Base-by-base conservation (phyloP, 225 moss, liverwort and hornwort genomes). In the Bryum argenteum region DNA sequence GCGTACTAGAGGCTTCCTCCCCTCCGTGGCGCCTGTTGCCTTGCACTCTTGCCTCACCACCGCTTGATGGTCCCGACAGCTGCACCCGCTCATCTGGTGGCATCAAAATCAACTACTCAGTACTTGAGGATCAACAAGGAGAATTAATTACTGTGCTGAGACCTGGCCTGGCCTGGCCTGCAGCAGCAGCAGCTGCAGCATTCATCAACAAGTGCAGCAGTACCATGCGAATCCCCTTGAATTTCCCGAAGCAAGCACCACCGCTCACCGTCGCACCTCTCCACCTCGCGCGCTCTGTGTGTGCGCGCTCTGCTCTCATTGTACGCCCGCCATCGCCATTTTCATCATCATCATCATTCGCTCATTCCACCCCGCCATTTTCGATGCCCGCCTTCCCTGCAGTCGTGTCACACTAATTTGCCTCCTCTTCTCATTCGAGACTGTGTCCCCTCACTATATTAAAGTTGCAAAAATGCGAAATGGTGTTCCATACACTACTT, bases 61-160 rank as follows among this genome's bases (percentile, higher is more conserved):
- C 62, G 67, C 62, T 80, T 50, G 63, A 50, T 67, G 50, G 48
- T 57, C 66, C 79, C 79, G 83, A 83, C 83, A 83, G 78, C 71
- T 75, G 73, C 69, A 79, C 69, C 79, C 66, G 40, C 40, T 73
- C 63, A 54, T 74, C 71, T 51, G 75, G 68, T 61, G 50, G 42
- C 72, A 58, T 53, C 62, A 33, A 71, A 33, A 63, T 19, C 62
- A 71, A 20, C 48, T 33, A 6, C 45, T 50, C 17, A 62, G 76
- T 76, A 76, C 71, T 53, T 42, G 65, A 26, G 42, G 61, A 43
- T 57, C 62, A 63, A 39, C 48, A 55, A 69, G 8, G n/a, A 21
- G 21, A 48, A 42, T 67, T 73, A 61, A 54, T 65, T 39, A 65
- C 44, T 54, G 21, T 39, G 23, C 47, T 41, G 33, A 33, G 1